phyloP scores from a whole-genome alignment of 1,139 yeast genomes.

The Taphrina wiesneri region DNA sequence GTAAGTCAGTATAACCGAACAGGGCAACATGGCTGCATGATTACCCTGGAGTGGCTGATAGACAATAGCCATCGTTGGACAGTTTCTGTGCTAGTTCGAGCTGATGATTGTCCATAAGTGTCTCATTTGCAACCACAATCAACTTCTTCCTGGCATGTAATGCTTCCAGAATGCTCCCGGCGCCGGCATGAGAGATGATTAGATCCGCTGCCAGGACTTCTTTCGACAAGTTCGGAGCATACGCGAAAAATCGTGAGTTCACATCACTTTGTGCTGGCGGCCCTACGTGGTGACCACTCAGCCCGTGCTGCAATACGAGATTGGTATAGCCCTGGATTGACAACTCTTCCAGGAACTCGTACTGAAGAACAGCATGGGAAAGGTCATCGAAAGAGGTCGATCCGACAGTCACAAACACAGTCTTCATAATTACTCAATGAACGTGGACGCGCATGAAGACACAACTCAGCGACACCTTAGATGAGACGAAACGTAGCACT shows the following conservation, averaged over 20 bases:
- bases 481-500: too few species aligned
- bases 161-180: slow-evolving; percentile 86
- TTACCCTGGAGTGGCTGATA: slow-evolving; percentile 35
- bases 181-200: slow-evolving; percentile 87
- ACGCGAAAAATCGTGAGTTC: slow-evolving; percentile 45
- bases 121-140: slow-evolving; percentile 70
- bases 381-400: slow-evolving; percentile 73
- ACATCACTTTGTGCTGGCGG: slow-evolving; percentile 32
- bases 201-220: slow-evolving; percentile 53
- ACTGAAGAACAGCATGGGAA: slow-evolving; percentile 49
- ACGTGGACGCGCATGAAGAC: too few species aligned
- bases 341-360: slow-evolving; percentile 49
- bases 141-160: slow-evolving; percentile 52
- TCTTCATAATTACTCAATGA: slow-evolving; percentile 10
- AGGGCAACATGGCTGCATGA: not conserved
- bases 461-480: too few species aligned
- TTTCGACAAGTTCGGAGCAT: slow-evolving; percentile 51
- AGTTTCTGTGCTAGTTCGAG: slow-evolving; percentile 69
- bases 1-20: not conserved
- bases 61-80: slow-evolving; percentile 47
- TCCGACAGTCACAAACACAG: slow-evolving; percentile 68
- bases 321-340: slow-evolving; percentile 47
- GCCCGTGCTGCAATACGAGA: slow-evolving; percentile 71
- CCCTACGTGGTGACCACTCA: slow-evolving; percentile 47
- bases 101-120: slow-evolving; percentile 86